Conservation (phyloP, 2,329 filamentous ascomycete genomes). For the Geosmithia morbida region DNA sequence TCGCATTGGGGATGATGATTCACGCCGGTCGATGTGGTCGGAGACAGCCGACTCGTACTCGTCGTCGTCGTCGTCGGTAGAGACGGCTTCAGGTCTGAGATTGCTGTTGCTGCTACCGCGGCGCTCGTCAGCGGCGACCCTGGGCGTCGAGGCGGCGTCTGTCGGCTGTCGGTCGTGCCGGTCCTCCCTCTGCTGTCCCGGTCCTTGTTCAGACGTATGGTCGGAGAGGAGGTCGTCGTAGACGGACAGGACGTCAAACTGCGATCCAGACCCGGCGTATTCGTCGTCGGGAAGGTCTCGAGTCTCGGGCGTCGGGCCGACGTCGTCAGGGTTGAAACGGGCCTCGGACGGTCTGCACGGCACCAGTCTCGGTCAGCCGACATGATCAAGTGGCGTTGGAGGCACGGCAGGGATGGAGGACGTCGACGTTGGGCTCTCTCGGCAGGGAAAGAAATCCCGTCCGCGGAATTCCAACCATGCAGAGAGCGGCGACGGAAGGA, state of each 20-base stretch:
- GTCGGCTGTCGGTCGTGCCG: constrained; percentile 6
- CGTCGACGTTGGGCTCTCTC: not conserved
- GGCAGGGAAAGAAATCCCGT: not conserved
- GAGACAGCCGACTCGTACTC: constrained; percentile 19
- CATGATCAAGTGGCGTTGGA: not conserved
- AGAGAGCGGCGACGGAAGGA: not conserved
- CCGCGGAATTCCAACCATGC: not conserved
- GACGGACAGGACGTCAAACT: constrained; percentile 27
- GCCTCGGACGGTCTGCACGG: constrained; percentile 9
- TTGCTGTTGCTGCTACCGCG: not conserved
- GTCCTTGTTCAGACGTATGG: not conserved
- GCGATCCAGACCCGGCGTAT: constrained; percentile 11
- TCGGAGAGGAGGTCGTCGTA: constrained; percentile 24
- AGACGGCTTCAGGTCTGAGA: constrained; percentile 1
- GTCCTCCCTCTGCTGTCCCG: not conserved
- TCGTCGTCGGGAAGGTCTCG: constrained; percentile 23
- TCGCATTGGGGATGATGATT: constrained; percentile 30
- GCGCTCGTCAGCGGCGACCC: not conserved
- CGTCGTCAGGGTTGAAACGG: constrained; percentile 7
- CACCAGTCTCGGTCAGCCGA: constrained; percentile 13
- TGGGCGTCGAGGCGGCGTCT: constrained; percentile 3
- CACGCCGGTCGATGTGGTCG: constrained; percentile 21
- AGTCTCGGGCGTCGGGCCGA: constrained; percentile 9
- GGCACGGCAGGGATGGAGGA: not conserved
- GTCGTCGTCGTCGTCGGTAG: constrained; percentile 17